Evolutionary conservation across 768 basidiomycete genomes (phyloP).

Genomic region (Russula compacta): DNA sequence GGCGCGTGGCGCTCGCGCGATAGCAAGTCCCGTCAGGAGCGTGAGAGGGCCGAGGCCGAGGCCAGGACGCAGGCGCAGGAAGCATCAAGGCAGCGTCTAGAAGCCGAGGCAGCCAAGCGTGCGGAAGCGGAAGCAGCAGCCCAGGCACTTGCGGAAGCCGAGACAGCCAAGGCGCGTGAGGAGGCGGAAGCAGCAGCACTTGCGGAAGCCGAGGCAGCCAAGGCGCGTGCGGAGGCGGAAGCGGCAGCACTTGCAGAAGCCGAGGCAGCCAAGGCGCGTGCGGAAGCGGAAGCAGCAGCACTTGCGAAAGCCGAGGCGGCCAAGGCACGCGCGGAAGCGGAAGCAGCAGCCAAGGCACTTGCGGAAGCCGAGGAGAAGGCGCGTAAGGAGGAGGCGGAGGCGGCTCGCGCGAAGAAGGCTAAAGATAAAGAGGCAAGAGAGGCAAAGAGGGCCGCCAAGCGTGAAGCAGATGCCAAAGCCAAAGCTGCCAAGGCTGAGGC

Average conservation of each 20-base stretch:
- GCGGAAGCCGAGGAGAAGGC: neutral
- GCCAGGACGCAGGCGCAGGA: constrained; percentile 6
- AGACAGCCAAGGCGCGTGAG: neutral
- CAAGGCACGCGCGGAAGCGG: neutral
- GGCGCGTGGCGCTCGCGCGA: constrained; percentile 14
- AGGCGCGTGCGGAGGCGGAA: neutral
- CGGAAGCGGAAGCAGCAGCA: neutral
- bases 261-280: neutral
- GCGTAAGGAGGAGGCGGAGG: neutral
- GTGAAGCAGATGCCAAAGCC: neutral
- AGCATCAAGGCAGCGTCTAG: neutral
- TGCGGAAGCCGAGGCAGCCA: neutral
- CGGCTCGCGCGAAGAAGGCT: neutral
- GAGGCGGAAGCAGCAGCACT: neutral
- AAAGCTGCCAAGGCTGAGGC: neutral
- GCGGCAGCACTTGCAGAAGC: too few species aligned
- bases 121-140: neutral
- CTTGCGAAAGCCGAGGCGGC: too few species aligned
- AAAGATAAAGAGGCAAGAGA: neutral
- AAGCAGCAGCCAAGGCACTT: neutral
- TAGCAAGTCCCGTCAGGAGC: constrained; percentile 3
- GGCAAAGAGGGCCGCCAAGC: neutral
- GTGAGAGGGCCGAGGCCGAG: constrained; percentile 2
- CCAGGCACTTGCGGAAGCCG: neutral
- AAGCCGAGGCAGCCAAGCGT: constrained; percentile 4